Base-by-base conservation (phyloP, 768 basidiomycete genomes). In the Tulasnella sp. region DNA sequence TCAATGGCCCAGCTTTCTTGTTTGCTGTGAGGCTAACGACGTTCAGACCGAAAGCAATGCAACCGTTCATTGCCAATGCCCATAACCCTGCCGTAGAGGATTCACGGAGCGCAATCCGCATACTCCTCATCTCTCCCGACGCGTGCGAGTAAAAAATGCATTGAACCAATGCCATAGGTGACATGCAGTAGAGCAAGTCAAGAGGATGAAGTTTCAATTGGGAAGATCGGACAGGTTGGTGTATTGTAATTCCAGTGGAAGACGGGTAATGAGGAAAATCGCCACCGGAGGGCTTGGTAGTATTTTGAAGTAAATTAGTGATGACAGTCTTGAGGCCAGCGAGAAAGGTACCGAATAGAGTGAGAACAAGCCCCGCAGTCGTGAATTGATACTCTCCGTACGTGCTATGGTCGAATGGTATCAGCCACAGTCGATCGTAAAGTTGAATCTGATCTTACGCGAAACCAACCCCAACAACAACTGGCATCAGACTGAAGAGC, bases 11-110 rank as follows among this genome's bases (percentile, higher is more conserved):
- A 0, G 88, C 80, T 61, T 83, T 80, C 65, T 82, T 82, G 67
- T 98, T 99, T 13, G 93, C 87, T 34, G 85, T 86, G 61, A 99
- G 95, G 63, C 84, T 87, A 51, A 95, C 86, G 2, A 95, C 78
- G 59, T 99, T 99, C 46, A 99, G 70, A 10, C 79, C 83, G 60
- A 95, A 96, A 3, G 95, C 93, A 60, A 98, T 78, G 13, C 71
- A 62, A 0, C 91, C 93, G 59, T 99, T 99, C 9, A 51, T 3
- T 8, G 28, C 24, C 0, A 53, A 40, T 9, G 46, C 31, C 35
- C 43, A 12, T 16, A 49, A n/a, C n/a, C n/a, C n/a, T n/a, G n/a
- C n/a, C 47, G 37, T n/a, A n/a, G 47, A 19, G 16, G 22, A n/a
- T n/a, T n/a, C n/a, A n/a, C n/a, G n/a, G n/a, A n/a, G n/a, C n/a